Evolutionary conservation across 129 eudicot species (phyloP), one percentile per base, ranked within the genome.

Genomic region (sunflower (Helianthus annuus)): DNA sequence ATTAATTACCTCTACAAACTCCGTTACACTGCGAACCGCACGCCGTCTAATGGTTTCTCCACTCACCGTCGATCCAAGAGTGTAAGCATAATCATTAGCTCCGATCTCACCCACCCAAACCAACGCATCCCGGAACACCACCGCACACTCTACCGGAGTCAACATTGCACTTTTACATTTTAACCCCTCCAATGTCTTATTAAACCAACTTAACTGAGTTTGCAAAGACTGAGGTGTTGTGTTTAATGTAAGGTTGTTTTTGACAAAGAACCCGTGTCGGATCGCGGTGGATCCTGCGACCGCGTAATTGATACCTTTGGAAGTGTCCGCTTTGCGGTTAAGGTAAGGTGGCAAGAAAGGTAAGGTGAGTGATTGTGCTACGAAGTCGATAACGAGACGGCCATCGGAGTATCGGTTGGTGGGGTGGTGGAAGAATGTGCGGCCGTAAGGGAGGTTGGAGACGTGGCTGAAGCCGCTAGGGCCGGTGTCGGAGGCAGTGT

Each of bases 91-190:
- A 53, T 89, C 97, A 83, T 92, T 92, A 8, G 91, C 97, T 19
- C 97, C 97, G 72, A 92, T 89, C 69, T 92, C 96, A 16, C 97
- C 97, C 12, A 87, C 94, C 97, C 97, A 92, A 46, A 89, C 68
- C 65, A 92, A 79, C 27, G 96, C 88, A 53, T 92, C 94, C 38
- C 70, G 49, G 27, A 88, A 84, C 44, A 78, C 81, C 12, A 77
- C 83, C 66, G 16, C 74, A 63, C 92, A 91, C 74, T 66, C 76
- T 38, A 15, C 49, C 22, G 84, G 79, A 15, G 85, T 72, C 6
- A 17, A 56, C 4, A 7, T n/a, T 0, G 57, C 59, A 53, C 75
- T 69, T 48, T 40, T 72, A 61, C 96, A 86, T 48, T 88, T 85
- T 38, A 80, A 72, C 22, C 70, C 70, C 62, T 66, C 79, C 72